Base-by-base conservation (phyloP, 495 filamentous ascomycete genomes). In the Elasticomyces elasticus region DNA sequence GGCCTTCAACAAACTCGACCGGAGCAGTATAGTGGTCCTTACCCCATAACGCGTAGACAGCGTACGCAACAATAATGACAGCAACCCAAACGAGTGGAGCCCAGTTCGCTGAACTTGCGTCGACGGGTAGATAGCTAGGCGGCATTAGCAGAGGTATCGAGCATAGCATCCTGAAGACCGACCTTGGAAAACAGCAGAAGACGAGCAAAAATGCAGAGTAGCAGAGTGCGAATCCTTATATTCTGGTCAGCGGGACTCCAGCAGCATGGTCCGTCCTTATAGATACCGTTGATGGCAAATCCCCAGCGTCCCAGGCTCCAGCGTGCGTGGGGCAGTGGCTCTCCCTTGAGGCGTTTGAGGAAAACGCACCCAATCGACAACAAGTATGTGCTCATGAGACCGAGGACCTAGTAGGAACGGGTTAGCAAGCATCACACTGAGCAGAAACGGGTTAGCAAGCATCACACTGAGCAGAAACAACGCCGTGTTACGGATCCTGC, bases 1-100 rank as follows among this genome's bases (percentile, higher is more conserved):
- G 48, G n/a, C 75, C 68, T 41, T 68, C 60, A 12, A 70, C 58
- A 57, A 67, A 70, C 5, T 62, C 44, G 20, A 70, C 67, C 7
- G 67, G 67, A 26, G 64, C 56, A 30, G 63, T 67, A 50, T 66
- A 71, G 23, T 60, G 42, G 35, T 24, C 51, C 37, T 52, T 64
- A 15, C 69, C 68, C 46, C 67, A 60, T 1, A 65, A 33, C 2
- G 56, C 24, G 50, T 69, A 72, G 0, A 64, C 48, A 4, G 58
- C 51, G 0, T 56, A 45, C 15, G 64, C 55, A 1, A 67, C 22
- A 1, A 59, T 17, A 19, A 69, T 62, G 5, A 67, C 64, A 0
- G 41, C 59, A 0, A 47, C 64, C 62, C 59, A 69, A 7, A 69
- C 58, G 35, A 63, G 30, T 1, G 62, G 56, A 1, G 42, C 59